A percentile compares a stretch with the other conserved stretches of the same genome.
phyloP scores from a whole-genome alignment of 495 filamentous ascomycete genomes.

The Clavariopsis aquatica region DNA sequence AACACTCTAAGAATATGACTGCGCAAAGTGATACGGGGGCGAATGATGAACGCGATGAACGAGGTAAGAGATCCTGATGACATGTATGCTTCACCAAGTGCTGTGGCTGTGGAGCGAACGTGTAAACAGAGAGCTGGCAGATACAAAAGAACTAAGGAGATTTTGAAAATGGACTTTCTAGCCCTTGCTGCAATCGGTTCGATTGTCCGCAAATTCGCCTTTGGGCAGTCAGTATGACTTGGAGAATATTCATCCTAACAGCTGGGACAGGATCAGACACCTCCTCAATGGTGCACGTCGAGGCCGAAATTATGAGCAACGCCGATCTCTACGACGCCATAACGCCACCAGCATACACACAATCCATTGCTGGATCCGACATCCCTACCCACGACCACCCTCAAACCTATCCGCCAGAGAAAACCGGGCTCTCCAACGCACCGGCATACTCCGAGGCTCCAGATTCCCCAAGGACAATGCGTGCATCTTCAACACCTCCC shows the following conservation, averaged over 20 bases:
- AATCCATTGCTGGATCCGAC: slow-evolving; percentile 9
- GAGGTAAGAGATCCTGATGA: not conserved
- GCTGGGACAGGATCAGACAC: not conserved
- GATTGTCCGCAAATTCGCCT: too few species aligned
- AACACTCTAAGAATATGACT: not conserved
- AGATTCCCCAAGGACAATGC: not conserved
- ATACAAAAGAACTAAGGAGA: too few species aligned
- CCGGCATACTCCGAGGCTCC: not conserved
- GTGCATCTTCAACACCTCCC: not conserved
- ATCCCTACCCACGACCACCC: slow-evolving; percentile 1
- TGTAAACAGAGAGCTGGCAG: too few species aligned
- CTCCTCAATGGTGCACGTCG: slow-evolving; percentile 10
- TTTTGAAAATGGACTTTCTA: too few species aligned
- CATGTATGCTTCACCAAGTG: not conserved
- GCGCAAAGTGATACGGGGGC: not conserved
- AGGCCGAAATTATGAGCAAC: slow-evolving; percentile 1
- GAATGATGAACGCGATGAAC: not conserved
- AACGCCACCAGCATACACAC: slow-evolving; percentile 19
- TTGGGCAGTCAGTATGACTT: too few species aligned
- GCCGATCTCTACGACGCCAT: slow-evolving; percentile 13
- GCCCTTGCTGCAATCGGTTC: too few species aligned
- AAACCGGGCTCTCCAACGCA: not conserved
- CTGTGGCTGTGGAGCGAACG: too few species aligned
- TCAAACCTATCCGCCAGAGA: not conserved
- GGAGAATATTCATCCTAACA: too few species aligned